These are phyloP conservation scores for Extremus antarcticus DNA, from an alignment of 495 filamentous ascomycete species.

Conservation along the genomic window DNA sequence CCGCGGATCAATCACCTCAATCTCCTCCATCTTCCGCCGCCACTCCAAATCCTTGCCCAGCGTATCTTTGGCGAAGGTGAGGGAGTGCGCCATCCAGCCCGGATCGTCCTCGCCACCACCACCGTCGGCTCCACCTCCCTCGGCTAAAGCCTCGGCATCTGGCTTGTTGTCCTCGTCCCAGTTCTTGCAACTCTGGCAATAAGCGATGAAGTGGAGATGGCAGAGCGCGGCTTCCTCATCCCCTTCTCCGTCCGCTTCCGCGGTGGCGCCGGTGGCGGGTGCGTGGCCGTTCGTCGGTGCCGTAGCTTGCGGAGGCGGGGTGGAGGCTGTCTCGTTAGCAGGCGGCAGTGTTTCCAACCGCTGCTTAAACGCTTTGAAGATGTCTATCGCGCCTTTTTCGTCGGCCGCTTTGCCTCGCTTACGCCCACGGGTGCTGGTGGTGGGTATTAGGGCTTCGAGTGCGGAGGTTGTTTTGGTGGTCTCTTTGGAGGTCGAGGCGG, in stretches of 20 bases:
- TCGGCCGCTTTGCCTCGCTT: constrained; percentile 44
- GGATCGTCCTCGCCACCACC: constrained; percentile 50
- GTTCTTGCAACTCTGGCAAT: constrained; percentile 78
- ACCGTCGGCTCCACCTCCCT: too few species aligned
- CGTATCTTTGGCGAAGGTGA: constrained; percentile 81
- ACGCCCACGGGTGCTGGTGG: constrained; percentile 66
- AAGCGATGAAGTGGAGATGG: constrained; percentile 84
- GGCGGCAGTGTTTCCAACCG: constrained; percentile 57
- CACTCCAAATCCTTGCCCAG: constrained; percentile 86
- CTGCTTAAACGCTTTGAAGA: constrained; percentile 65
- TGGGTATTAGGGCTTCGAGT: constrained; percentile 72
- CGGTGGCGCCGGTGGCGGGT: constrained; percentile 26
- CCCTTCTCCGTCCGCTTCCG: constrained; percentile 24
- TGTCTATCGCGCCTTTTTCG: constrained; percentile 52
- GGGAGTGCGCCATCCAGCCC: constrained; percentile 55
- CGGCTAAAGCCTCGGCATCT: constrained; percentile 39
- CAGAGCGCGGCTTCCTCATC: constrained; percentile 63
- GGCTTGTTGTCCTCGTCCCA: constrained; percentile 49
- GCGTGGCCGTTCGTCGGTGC: neutral
- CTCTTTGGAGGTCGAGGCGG: constrained; percentile 45
- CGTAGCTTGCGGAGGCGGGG: neutral
- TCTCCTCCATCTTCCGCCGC: constrained; percentile 75
- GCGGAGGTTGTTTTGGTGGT: constrained; percentile 52
- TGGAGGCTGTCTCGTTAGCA: constrained; percentile 1
- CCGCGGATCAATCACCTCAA: constrained; percentile 89